These are phyloP conservation scores for Termitomyces bulborhizus DNA, from an alignment of 768 basidiomycete species.

Conservation along the genomic window DNA sequence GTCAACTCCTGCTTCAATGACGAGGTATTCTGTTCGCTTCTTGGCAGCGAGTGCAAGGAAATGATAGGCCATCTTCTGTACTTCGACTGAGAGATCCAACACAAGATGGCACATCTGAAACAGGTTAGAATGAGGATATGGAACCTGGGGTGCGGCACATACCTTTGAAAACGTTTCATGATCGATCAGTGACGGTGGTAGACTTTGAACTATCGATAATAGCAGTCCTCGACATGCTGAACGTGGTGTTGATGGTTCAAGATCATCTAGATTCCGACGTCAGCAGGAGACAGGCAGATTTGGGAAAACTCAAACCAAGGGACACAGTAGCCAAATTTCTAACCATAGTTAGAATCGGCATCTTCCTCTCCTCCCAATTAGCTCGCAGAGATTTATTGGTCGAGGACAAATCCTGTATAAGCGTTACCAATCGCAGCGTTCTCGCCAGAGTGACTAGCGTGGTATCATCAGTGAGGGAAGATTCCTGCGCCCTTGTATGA, in stretches of 20 bases:
- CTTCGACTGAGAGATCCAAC: conserved; percentile 50
- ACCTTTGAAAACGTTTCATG: conserved; percentile 63
- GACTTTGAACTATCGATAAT: conserved; percentile 59
- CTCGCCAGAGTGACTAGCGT: conserved; percentile 60
- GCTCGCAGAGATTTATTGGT: conserved; percentile 72
- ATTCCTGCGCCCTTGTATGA: conserved; percentile 37
- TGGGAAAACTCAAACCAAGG: conserved; percentile 31
- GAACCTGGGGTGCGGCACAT: conserved; percentile 5
- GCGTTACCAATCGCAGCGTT: conserved; percentile 59
- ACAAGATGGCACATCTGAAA: conserved; percentile 77
- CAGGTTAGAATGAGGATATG: neutral
- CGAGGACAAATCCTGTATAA: conserved; percentile 58
- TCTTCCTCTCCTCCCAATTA: conserved; percentile 57
- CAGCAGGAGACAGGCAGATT: neutral
- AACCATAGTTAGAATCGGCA: conserved; percentile 48
- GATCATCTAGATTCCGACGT: conserved; percentile 17
- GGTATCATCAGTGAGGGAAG: conserved; percentile 49
- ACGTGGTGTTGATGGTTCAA: conserved; percentile 45
- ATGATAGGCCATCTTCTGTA: conserved; percentile 75
- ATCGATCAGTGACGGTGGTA: conserved; percentile 58
- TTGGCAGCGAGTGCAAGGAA: conserved; percentile 64
- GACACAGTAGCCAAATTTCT: conserved; percentile 51
- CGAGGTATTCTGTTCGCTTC: conserved; percentile 74
- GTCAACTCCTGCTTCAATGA: conserved; percentile 84
- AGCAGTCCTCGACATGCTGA: conserved; percentile 63